These are phyloP conservation scores for Stereum hirsutum DNA, from an alignment of 1,284 basidiomycete genomes.

Conservation along the genomic window DNA sequence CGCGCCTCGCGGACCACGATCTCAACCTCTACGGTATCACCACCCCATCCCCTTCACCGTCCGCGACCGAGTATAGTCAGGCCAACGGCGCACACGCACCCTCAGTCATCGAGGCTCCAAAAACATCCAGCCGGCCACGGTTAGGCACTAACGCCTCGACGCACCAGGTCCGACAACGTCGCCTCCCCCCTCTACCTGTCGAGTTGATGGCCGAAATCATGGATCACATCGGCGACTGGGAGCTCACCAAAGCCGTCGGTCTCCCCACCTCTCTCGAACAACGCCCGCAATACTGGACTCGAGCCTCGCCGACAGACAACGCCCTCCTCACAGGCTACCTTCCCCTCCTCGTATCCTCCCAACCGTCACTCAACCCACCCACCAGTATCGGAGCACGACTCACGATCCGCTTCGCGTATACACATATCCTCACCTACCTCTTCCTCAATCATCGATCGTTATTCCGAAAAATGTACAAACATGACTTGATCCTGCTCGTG, in stretches of 20 bases:
- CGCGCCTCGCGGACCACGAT: constrained; percentile 62
- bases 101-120: constrained; percentile 2
- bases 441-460: constrained; percentile 51
- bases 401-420: constrained; percentile 65
- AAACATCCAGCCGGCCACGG: background rate
- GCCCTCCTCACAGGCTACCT: constrained; percentile 59
- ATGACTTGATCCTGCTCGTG: constrained; percentile 61
- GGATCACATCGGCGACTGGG: constrained; percentile 73
- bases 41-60: constrained; percentile 10
- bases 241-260: constrained; percentile 66
- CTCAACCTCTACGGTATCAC: constrained; percentile 61
- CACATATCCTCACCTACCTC: constrained; percentile 65
- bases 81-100: background rate
- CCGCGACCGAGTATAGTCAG: constrained; percentile 9
- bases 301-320: constrained; percentile 57
- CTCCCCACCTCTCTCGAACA: constrained; percentile 57
- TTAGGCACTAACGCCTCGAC: background rate
- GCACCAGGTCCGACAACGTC: constrained; percentile 11
- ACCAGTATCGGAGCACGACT: constrained; percentile 59
- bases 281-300: constrained; percentile 63
- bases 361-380: constrained; percentile 44
- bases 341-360: constrained; percentile 44
- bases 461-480: constrained; percentile 51
- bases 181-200: constrained; percentile 67
- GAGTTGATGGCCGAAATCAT: constrained; percentile 72